Evolutionary conservation across 345 rosid species (phyloP), one percentile per base, ranked within the genome.

Genomic region (Populus deltoides): DNA sequence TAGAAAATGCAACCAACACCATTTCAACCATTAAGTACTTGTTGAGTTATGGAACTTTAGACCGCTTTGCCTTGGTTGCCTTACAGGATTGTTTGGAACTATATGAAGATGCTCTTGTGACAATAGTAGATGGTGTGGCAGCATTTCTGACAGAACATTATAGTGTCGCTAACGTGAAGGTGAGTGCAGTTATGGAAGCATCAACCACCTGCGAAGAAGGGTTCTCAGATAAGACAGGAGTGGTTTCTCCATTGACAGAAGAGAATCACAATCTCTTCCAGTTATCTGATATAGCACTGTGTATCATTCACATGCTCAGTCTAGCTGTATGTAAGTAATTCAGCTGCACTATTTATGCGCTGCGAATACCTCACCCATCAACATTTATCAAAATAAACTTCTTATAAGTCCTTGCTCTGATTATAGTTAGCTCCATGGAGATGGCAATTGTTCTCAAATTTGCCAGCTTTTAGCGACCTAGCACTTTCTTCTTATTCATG

Each of bases 131-230:
- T 51, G 84, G 88, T 0, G 78, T 87, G 2, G 87, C 83, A 29
- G 90, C 85, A 27, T 86, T 87, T 75, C 39, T 89, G 80, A 57
- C 36, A 13, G 88, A 82, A 41, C 81, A 84, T 65, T 86, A 76
- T 25, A 80, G 53, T 7, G 66, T 59, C 3, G 90, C 89, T 5
- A 79, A 70, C 25, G 72, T 68, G 67, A 77, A 85, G 91, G 71
- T 91, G 62, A 86, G 77, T 65, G 87, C 88, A 2, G 91, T 87
- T 33, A 86, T 89, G 90, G 87, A 87, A 68, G 84, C 85, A 0
- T 78, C 91, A 7, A 71, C 65, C 9, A 86, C 87, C 0, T 91
- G 94, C 53, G 93, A 92, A 81, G 85, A 84, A 45, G 90, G 92
- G 68, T 90, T 90, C 43, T 9, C 15, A 20, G 83, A 87, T 51